Evolutionary conservation across 495 filamentous ascomycete species (phyloP).

Genomic region (Lineolata rhizophorae): DNA sequence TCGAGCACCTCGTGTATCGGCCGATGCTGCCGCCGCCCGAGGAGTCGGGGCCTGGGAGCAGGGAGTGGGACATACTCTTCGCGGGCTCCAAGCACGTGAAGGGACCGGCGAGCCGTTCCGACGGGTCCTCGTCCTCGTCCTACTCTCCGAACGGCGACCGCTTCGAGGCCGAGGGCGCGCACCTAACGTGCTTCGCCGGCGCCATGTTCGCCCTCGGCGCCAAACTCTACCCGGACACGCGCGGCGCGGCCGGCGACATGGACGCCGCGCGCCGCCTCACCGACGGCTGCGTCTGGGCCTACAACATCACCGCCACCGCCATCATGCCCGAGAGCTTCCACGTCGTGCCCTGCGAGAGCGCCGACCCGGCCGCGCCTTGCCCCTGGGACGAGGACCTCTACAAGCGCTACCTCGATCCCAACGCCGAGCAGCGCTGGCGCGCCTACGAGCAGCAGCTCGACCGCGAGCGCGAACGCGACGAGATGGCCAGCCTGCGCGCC

Average conservation of each 20-base stretch:
- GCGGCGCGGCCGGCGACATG: constrained; percentile 41
- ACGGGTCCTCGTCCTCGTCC: constrained; percentile 10
- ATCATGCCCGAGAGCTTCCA: constrained; percentile 57
- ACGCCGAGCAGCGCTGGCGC: background rate
- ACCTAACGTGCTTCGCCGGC: constrained; percentile 77
- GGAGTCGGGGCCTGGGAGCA: background rate
- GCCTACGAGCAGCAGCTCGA: constrained; percentile 6
- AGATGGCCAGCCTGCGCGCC: background rate
- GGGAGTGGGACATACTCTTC: constrained; percentile 53
- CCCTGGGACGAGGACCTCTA: constrained; percentile 47
- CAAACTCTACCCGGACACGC: constrained; percentile 58
- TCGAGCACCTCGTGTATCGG: constrained; percentile 58
- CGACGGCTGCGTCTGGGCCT: constrained; percentile 89
- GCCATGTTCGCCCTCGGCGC: constrained; percentile 87
- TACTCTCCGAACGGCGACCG: constrained; percentile 12
- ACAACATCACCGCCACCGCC: constrained; percentile 55
- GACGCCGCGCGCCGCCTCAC: constrained; percentile 65
- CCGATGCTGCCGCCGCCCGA: constrained; percentile 64
- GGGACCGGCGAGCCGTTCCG: constrained; percentile 1
- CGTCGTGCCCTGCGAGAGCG: constrained; percentile 43
- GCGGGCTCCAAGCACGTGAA: constrained; percentile 30
- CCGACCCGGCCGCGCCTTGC: constrained; percentile 30
- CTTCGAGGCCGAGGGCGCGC: constrained; percentile 39
- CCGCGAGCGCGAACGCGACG: background rate
- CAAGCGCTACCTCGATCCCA: constrained; percentile 9